Evolutionary conservation across 192 early-diverging fungal genomes (phyloP).

Genomic region (Phlyctochytrium arcticum): DNA sequence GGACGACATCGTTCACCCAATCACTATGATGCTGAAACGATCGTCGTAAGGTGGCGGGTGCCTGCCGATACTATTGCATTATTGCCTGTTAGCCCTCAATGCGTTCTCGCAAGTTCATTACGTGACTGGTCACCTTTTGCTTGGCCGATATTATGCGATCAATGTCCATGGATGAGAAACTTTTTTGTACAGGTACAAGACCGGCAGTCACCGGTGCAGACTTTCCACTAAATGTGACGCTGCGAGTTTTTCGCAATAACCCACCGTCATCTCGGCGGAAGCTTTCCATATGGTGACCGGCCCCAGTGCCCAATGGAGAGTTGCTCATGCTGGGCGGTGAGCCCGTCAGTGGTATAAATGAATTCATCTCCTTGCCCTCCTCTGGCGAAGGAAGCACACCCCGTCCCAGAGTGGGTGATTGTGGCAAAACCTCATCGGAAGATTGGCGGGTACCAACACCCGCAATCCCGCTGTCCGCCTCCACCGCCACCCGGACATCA

Average conservation of each 20-base stretch:
- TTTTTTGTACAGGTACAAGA: not conserved
- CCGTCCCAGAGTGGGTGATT: not conserved
- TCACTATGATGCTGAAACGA: conserved; percentile 82
- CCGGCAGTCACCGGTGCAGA: not conserved
- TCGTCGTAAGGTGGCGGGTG: conserved; percentile 60
- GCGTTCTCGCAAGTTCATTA: not conserved
- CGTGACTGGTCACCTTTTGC: no score
- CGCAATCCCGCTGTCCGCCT: no score
- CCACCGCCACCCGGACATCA: no score
- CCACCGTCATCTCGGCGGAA: not conserved
- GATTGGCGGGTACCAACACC: not conserved
- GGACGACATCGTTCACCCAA: conserved; percentile 94
- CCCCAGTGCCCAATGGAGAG: not conserved
- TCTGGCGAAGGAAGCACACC: not conserved
- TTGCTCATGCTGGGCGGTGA: not conserved
- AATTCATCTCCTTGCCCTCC: no score
- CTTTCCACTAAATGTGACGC: conserved; percentile 17
- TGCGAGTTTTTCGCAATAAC: conserved; percentile 11
- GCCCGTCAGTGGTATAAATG: no score
- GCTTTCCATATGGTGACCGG: not conserved
- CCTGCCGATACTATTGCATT: conserved; percentile 17
- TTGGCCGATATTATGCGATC: not conserved
- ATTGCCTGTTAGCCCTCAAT: conserved; percentile 1
- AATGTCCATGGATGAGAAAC: not conserved
- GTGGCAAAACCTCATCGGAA: not conserved